phyloP scores from a whole-genome alignment of 139 green algal species.

The Closterium sp. region DNA sequence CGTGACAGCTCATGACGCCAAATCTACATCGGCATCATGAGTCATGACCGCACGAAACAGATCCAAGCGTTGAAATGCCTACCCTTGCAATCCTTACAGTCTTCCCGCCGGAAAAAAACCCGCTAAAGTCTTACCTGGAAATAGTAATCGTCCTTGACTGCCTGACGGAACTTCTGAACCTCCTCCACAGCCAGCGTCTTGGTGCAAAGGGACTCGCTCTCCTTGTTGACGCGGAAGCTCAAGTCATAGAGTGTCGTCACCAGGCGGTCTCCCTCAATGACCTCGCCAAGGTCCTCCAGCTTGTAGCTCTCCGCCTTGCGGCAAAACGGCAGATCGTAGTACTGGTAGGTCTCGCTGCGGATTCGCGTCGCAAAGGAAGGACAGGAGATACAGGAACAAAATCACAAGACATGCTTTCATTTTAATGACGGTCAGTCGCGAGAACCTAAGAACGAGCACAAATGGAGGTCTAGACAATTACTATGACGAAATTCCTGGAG shows the following conservation, averaged over 20 bases:
- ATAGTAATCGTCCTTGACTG: slow-evolving; percentile 91
- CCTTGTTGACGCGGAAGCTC: slow-evolving; percentile 78
- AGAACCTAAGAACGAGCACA: not conserved
- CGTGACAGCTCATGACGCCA: not conserved
- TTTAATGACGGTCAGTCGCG: not conserved
- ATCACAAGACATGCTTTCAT: not conserved
- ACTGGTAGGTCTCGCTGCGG: slow-evolving; percentile 87
- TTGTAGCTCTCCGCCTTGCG: slow-evolving; percentile 46
- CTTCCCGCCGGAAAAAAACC: not conserved
- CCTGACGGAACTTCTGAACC: slow-evolving; percentile 72
- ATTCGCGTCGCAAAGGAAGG: not conserved
- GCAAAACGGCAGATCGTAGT: slow-evolving; percentile 95
- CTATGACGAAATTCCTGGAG: not conserved
- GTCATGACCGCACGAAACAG: not conserved
- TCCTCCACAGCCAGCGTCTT: slow-evolving; percentile 72
- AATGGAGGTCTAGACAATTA: not conserved
- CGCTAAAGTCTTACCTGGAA: slow-evolving; percentile 69
- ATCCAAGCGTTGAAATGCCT: not conserved
- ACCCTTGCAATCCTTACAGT: not conserved
- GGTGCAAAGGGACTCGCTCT: slow-evolving; percentile 79
- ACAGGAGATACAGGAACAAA: not conserved
- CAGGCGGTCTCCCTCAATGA: slow-evolving; percentile 63
- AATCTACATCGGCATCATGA: not conserved
- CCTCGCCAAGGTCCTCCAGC: slow-evolving; percentile 84
- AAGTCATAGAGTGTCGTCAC: slow-evolving; percentile 86